Conservation (phyloP, 2,329 filamentous ascomycete genomes). For the Fusarium subtropicale region DNA sequence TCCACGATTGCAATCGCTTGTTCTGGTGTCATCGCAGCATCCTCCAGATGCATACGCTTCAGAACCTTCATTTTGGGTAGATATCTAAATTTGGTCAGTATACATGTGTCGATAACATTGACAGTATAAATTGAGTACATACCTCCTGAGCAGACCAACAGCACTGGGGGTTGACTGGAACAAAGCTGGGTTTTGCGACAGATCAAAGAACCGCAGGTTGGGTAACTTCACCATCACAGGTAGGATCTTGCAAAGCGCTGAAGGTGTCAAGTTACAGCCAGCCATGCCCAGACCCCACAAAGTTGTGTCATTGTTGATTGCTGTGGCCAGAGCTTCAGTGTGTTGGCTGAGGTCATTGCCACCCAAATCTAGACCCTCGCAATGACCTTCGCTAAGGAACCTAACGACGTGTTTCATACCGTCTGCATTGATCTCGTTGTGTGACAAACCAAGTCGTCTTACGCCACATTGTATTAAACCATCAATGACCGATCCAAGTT, state of each 20-base stretch:
- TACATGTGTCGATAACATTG: neutral
- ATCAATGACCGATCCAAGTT: conserved; percentile 82
- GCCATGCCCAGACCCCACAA: conserved; percentile 88
- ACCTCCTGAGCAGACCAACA: conserved; percentile 79
- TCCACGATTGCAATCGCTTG: conserved; percentile 93
- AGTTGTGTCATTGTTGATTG: conserved; percentile 65
- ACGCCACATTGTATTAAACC: conserved; percentile 83
- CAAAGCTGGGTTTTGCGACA: conserved; percentile 88
- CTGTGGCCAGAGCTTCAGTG: conserved; percentile 64
- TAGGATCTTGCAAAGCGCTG: conserved; percentile 78
- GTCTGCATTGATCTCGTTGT: conserved; percentile 80
- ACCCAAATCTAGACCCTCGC: conserved; percentile 88
- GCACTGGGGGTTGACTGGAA: conserved; percentile 81
- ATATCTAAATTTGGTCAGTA: conserved; percentile 61
- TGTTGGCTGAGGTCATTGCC: conserved; percentile 78
- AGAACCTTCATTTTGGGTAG: conserved; percentile 81
- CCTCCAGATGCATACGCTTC: conserved; percentile 86
- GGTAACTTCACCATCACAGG: conserved; percentile 76
- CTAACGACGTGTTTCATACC: conserved; percentile 80
- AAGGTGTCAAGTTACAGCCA: conserved; percentile 82
- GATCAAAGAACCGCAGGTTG: conserved; percentile 87
- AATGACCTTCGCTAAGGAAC: conserved; percentile 80
- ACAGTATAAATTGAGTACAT: conserved; percentile 45
- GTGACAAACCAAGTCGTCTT: conserved; percentile 82
- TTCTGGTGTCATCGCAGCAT: conserved; percentile 85